phyloP scores from a whole-genome alignment of 2,329 filamentous ascomycete species.

The Microdochium bolleyi region DNA sequence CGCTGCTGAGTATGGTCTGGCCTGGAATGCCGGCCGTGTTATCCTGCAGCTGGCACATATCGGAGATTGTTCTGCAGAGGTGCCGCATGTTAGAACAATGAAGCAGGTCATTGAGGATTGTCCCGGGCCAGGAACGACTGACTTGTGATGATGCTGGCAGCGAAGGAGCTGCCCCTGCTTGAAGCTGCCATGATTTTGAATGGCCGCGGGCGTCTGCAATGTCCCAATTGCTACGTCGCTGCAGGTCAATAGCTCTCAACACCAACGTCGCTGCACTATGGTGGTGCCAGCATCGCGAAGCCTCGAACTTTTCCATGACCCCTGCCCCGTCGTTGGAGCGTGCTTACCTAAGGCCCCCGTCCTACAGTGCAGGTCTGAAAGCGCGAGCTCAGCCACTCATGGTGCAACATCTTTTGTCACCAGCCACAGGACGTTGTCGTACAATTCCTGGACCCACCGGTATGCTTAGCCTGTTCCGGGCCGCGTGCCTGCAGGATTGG shows the following conservation, averaged over 20 bases:
- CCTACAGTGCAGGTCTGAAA: no score
- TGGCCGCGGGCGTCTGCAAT: neutral
- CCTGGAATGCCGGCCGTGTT: neutral
- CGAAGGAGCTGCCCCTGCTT: neutral
- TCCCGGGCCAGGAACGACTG: neutral
- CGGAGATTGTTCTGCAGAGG: neutral
- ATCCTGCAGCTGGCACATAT: neutral
- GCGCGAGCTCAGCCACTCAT: no score
- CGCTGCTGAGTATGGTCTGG: slow-evolving; percentile 24
- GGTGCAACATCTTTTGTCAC: neutral
- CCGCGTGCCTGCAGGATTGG: neutral
- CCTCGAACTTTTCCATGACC: neutral
- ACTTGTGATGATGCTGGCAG: neutral
- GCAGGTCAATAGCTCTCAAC: neutral
- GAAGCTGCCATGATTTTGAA: neutral
- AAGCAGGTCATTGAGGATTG: neutral
- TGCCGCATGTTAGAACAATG: neutral
- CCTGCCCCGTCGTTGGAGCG: neutral
- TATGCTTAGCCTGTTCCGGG: neutral
- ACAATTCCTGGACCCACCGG: neutral
- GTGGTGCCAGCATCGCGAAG: neutral
- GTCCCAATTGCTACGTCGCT: neutral
- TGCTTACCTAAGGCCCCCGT: neutral
- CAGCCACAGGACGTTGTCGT: neutral
- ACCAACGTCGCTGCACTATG: neutral